These are phyloP conservation scores for Suhomyces vadensis DNA, from an alignment of 805 yeast species.

Conservation along the genomic window DNA sequence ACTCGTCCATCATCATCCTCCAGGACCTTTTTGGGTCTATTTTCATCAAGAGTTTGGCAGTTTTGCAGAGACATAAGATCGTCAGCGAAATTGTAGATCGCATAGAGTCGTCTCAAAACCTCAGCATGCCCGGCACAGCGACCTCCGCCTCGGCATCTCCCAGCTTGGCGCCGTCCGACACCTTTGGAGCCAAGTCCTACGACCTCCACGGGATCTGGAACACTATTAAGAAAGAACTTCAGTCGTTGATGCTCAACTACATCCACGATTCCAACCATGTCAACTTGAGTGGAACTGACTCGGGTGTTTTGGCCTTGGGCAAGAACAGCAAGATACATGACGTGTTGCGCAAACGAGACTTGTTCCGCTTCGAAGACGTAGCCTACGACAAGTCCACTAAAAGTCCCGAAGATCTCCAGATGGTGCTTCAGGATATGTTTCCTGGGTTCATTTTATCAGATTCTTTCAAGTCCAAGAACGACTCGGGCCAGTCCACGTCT, in stretches of 20 bases:
- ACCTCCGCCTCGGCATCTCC: not conserved
- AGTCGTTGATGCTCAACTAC: conserved; percentile 33
- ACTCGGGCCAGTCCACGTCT: conserved; percentile 19
- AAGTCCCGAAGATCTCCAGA: conserved; percentile 30
- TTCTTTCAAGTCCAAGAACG: conserved; percentile 16
- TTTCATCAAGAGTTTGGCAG: conserved; percentile 61
- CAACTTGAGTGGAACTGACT: not conserved
- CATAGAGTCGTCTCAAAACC: conserved; percentile 25
- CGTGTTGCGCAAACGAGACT: conserved; percentile 23
- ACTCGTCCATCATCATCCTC: conserved; percentile 54
- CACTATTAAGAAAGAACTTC: conserved; percentile 33
- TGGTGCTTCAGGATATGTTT: conserved; percentile 58
- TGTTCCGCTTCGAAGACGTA: conserved; percentile 37
- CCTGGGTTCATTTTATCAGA: conserved; percentile 58
- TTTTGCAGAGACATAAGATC: conserved; percentile 70
- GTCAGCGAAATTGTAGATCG: conserved; percentile 55
- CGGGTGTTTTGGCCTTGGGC: conserved; percentile 7
- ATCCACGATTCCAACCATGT: conserved; percentile 25
- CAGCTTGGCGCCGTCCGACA: not conserved
- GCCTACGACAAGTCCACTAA: conserved; percentile 20
- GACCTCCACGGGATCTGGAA: conserved; percentile 32
- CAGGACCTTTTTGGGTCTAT: conserved; percentile 71
- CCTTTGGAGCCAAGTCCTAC: conserved; percentile 6
- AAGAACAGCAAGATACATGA: conserved; percentile 20
- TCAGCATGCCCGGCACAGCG: not conserved